Conservation (phyloP, 179 eudicot species). For the Vitellaria paradoxa region DNA sequence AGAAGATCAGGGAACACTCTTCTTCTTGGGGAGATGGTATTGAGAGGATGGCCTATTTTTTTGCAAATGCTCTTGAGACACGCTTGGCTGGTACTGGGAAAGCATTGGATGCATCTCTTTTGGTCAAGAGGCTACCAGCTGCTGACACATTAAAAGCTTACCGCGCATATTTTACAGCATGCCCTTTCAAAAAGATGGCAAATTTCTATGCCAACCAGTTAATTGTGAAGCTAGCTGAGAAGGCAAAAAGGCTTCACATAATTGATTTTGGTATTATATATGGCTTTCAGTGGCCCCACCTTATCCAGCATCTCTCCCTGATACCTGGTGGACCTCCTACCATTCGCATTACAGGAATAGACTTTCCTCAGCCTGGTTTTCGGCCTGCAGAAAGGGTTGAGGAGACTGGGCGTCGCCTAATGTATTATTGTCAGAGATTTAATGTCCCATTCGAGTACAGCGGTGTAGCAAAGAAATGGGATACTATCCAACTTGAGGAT, state of each 20-base stretch:
- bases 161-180: slow-evolving; percentile 8
- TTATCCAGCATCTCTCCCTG: slow-evolving; percentile 24
- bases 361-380: slow-evolving; percentile 29
- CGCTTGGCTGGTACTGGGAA: slow-evolving; percentile 51
- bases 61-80: slow-evolving; percentile 55
- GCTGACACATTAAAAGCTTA: slow-evolving; percentile 20
- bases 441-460: slow-evolving; percentile 1
- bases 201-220: slow-evolving; percentile 21
- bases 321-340: slow-evolving; percentile 22
- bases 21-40: slow-evolving; percentile 21
- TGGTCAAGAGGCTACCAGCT: slow-evolving; percentile 8
- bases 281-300: slow-evolving; percentile 34
- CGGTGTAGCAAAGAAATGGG: slow-evolving; percentile 4
- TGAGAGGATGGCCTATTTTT: slow-evolving; percentile 51
- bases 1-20: slow-evolving; percentile 21
- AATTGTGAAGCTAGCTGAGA: slow-evolving; percentile 7
- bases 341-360: slow-evolving; percentile 30
- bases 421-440: not conserved
- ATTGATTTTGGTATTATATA: slow-evolving; percentile 33
- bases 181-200: slow-evolving; percentile 26
- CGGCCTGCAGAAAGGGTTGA: slow-evolving; percentile 27
- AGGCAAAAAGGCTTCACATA: slow-evolving; percentile 19
- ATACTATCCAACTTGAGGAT: not conserved
- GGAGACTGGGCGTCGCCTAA: slow-evolving; percentile 12
- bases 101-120: slow-evolving; percentile 11